Evolutionary conservation across 306 rosid species (phyloP).

Genomic region (Glycine tomentella): DNA sequence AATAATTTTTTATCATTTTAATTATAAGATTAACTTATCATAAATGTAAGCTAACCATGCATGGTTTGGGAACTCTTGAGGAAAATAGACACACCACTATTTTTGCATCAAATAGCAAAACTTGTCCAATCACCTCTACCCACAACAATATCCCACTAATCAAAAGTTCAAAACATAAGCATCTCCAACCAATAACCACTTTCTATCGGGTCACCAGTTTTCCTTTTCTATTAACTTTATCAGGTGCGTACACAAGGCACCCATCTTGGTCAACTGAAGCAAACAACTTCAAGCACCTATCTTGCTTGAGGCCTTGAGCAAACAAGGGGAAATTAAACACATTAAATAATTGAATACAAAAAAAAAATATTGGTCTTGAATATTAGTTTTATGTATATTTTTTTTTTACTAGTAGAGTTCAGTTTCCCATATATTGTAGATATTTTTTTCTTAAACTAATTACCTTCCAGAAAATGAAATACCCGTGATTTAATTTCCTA

Average conservation of each 20-base stretch:
- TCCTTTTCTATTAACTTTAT: not conserved
- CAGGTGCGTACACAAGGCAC: not conserved
- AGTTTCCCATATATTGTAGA: not conserved
- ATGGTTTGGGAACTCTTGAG: not conserved
- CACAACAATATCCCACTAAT: not conserved
- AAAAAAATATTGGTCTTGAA: not conserved
- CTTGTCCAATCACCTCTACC: not conserved
- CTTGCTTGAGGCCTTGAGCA: not conserved
- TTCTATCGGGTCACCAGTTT: not conserved
- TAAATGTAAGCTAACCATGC: not conserved
- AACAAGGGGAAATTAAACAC: not conserved
- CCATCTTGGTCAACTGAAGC: not conserved
- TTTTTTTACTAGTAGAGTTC: not conserved
- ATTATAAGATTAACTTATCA: not conserved
- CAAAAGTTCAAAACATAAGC: not conserved
- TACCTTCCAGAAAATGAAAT: not conserved
- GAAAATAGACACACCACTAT: not conserved
- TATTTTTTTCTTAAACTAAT: not conserved
- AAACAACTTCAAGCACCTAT: constrained; percentile 5
- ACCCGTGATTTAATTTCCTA: not conserved
- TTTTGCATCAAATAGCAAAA: not conserved
- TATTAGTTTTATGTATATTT: not conserved
- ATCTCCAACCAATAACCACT: constrained; percentile 3
- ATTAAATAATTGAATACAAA: not conserved
- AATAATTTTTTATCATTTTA: not conserved